A percentile compares a stretch with the other conserved stretches of the same genome.
These are phyloP conservation scores for Phialophora chinensis DNA, from an alignment of 2,329 filamentous ascomycete species.

Conservation along the genomic window DNA sequence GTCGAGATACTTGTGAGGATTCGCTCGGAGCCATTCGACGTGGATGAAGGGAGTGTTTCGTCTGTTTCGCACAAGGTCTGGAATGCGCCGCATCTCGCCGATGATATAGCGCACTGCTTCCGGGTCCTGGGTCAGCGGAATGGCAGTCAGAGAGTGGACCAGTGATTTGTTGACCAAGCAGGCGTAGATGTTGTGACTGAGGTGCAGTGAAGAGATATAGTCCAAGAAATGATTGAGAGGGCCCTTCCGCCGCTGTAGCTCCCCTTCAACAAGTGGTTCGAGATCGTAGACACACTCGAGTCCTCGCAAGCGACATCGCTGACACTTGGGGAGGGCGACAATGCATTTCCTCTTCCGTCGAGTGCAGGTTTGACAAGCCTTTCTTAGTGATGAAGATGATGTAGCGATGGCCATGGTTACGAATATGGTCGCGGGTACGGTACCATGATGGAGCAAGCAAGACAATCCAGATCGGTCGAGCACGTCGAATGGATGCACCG, in stretches of 20 bases:
- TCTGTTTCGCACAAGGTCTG: neutral
- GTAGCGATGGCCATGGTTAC: neutral
- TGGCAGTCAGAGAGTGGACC: neutral
- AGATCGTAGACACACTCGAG: conserved; percentile 23
- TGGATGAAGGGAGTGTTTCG: neutral
- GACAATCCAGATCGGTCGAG: too few species aligned
- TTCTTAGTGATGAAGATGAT: neutral
- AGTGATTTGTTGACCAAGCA: conserved; percentile 2
- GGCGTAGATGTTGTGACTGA: conserved; percentile 11
- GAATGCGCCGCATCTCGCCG: neutral
- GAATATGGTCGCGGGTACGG: too few species aligned
- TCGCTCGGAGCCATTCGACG: neutral
- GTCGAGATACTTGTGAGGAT: neutral
- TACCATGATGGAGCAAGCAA: too few species aligned
- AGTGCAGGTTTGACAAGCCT: neutral
- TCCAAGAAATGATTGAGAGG: neutral
- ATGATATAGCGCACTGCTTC: neutral
- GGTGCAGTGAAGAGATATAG: conserved; percentile 18
- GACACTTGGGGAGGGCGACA: conserved; percentile 17
- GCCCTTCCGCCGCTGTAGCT: neutral
- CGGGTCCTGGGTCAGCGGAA: neutral
- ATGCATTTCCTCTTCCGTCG: neutral
- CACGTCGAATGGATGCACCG: too few species aligned
- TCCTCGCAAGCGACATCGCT: conserved; percentile 3
- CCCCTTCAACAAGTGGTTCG: conserved; percentile 5